Percentiles rank a stretch among this genome's conserved stretches.
Conservation (phyloP, 192 early-diverging fungal genomes). For the Pecoramyces ruminantium region DNA sequence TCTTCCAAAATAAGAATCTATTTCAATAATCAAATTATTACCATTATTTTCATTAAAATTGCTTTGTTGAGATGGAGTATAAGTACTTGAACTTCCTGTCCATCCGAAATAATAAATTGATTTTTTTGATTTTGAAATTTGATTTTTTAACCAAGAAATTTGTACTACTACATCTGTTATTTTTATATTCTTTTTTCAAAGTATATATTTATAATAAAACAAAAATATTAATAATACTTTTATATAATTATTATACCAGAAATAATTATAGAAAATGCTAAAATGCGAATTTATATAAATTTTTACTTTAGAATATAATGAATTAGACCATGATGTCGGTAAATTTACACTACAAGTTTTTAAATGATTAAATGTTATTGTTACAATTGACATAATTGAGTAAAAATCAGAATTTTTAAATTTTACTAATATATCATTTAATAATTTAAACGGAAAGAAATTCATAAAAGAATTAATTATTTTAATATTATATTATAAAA, state of each 20-base stretch:
- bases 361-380: slow-evolving; percentile 43
- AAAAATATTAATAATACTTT: too few relatives aligned
- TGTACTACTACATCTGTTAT: slow-evolving; percentile 33
- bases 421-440: too few relatives aligned
- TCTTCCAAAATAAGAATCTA: slow-evolving; percentile 51
- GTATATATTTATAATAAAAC: too few relatives aligned
- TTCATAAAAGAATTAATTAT: too few relatives aligned
- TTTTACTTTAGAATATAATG: slow-evolving; percentile 50
- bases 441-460: too few relatives aligned
- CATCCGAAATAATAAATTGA: slow-evolving; percentile 33
- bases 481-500: too few relatives aligned
- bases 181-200: neutral
- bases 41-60: neutral
- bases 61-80: slow-evolving; percentile 3
- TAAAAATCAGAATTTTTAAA: too few relatives aligned
- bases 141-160: slow-evolving; percentile 23
- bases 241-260: slow-evolving; percentile 1
- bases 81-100: slow-evolving; percentile 32
- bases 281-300: slow-evolving; percentile 19
- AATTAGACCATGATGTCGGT: slow-evolving; percentile 52
- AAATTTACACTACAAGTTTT: slow-evolving; percentile 55
- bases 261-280: too few relatives aligned
- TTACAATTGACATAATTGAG: slow-evolving; percentile 6
- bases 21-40: slow-evolving; percentile 28
- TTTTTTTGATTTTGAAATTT: slow-evolving; percentile 11